phyloP scores from a whole-genome alignment of 78 protist species.

The Mantamonas sphyraenae region DNA sequence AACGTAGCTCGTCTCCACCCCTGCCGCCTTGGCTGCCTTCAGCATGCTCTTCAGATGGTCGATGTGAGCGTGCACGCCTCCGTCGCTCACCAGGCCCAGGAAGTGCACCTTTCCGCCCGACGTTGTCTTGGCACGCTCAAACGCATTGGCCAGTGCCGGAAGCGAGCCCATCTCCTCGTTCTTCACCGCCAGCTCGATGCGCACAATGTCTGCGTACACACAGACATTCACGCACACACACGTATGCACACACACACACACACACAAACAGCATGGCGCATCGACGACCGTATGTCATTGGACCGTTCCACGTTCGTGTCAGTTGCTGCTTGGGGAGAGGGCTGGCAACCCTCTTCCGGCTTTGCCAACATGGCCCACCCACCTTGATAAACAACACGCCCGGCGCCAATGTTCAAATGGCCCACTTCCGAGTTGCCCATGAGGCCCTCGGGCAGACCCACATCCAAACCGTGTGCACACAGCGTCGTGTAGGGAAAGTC shows the following conservation, averaged over 20 bases:
- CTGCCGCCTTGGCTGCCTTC: conserved; percentile 1
- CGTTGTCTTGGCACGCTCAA: neutral
- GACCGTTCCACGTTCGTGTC: too few species aligned
- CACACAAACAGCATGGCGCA: too few species aligned
- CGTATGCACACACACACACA: too few species aligned
- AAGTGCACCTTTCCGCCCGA: conserved; percentile 15
- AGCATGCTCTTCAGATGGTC: conserved; percentile 9
- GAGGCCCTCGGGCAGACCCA: conserved; percentile 22
- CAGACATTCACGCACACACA: neutral
- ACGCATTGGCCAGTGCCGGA: neutral
- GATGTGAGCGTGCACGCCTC: conserved; percentile 35
- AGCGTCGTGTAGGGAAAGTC: neutral
- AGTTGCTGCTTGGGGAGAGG: too few species aligned
- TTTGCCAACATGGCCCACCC: too few species aligned
- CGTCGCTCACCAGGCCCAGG: conserved; percentile 17
- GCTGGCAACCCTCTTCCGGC: too few species aligned
- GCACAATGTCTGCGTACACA: conserved; percentile 14
- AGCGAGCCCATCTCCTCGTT: neutral
- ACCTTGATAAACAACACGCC: conserved; percentile 10
- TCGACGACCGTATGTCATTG: too few species aligned
- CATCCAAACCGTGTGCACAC: neutral
- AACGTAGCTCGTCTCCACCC: neutral
- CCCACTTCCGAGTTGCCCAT: conserved; percentile 40
- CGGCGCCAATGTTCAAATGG: conserved; percentile 30
- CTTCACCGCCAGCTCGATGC: conserved; percentile 5